Evolutionary conservation across 1,284 basidiomycete genomes (phyloP), one percentile per base, ranked within the genome.

Genomic region (Microstroma glucosiphilum): DNA sequence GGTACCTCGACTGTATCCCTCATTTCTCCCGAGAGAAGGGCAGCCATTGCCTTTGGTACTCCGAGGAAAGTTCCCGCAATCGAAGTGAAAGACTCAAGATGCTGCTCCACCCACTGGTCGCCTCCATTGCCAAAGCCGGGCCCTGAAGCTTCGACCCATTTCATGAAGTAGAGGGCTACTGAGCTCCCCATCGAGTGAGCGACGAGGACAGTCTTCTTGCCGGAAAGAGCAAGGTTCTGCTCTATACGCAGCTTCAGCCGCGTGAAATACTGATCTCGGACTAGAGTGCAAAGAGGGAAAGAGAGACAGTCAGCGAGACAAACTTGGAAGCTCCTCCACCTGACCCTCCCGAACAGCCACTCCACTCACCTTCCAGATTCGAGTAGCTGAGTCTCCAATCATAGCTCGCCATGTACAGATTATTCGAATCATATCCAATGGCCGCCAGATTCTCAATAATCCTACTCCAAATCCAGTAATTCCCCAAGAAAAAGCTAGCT

Each of bases 1-100:
- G 91, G 89, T 78, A 92, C 84, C 76, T 96, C 90, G 9, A 96
- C 93, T 0, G 93, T 97, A 72, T 97, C 79, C 21, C 79, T 66
- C 93, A 96, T 96, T 74, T 91, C 90, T 9, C 90, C 90, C 0
- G 91, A 92, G 37, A 98, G 82, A 78, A 97, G 91, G 2, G 94
- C 93, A 0, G 92, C 83, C 91, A 97, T 96, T 0, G 93, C 90
- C 81, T 97, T 98, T 1, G 91, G 82, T 0, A 84, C 83, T 56
- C 83, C 82, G 48, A 97, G 82, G 81, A 94, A 86, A 8, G 93
- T 91, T 1, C 94, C 94, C 1, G 88, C 91, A 63, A 96, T 86
- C 62, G 60, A 94, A 9, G 65, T 72, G 59, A 80, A 80, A 6
- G 76, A 73, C 53, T 79, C 76, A 21, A 82, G 71, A 65, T 83